Percentiles rank a stretch among this genome's conserved stretches.
Evolutionary conservation across 257 asterid species (phyloP).

Genomic region (Fraxinus anomala): DNA sequence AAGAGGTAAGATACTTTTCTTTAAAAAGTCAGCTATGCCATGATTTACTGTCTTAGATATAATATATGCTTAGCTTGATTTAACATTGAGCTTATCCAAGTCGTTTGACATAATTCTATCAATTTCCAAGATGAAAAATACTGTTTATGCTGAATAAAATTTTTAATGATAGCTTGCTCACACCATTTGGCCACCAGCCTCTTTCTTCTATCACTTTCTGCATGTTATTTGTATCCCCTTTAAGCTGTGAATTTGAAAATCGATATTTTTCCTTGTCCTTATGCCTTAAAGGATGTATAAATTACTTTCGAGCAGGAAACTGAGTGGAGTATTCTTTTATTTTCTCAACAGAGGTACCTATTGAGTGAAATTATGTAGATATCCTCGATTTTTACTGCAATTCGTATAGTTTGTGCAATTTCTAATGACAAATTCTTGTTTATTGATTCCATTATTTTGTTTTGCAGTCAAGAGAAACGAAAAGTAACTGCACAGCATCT

Average conservation of each 20-base stretch:
- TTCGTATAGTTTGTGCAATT: background rate
- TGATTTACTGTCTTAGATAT: background rate
- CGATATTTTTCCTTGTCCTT: background rate
- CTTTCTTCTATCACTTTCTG: background rate
- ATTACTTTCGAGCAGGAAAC: background rate
- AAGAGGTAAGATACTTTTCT: slow-evolving; percentile 51
- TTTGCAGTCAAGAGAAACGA: slow-evolving; percentile 40
- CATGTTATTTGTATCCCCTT: background rate
- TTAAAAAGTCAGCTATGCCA: background rate
- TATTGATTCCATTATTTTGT: slow-evolving; percentile 8
- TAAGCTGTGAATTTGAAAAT: background rate
- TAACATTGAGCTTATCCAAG: background rate
- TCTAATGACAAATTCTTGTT: background rate
- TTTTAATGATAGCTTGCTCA: background rate
- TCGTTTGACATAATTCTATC: background rate
- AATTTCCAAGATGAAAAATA: background rate
- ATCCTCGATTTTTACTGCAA: background rate
- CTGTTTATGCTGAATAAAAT: background rate
- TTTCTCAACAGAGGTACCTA: background rate
- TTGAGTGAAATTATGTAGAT: background rate
- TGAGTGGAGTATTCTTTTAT: background rate
- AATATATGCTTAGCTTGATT: background rate
- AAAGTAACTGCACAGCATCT: slow-evolving; percentile 25
- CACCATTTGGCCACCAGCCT: background rate
- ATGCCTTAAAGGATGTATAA: background rate